These are phyloP conservation scores for Desmodesmus armatus DNA, from an alignment of 139 green algal genomes.

Conservation along the genomic window DNA sequence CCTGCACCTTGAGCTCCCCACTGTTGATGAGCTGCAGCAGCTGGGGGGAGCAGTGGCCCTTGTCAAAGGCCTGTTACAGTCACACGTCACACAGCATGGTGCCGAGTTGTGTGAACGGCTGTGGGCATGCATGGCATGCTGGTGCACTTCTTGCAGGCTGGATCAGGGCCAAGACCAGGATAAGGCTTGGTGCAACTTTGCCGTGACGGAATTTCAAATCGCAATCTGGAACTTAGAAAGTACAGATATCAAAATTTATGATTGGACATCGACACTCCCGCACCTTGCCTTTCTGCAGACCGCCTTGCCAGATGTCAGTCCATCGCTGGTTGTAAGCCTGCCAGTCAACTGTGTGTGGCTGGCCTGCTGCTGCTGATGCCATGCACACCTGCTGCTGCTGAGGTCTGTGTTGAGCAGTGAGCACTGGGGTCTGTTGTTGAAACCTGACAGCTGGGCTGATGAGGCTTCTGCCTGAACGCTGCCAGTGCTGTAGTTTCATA, in stretches of 20 bases:
- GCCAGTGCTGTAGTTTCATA: constrained; percentile 1
- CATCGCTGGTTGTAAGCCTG: not conserved
- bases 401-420: not conserved
- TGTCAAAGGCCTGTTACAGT: constrained; percentile 5
- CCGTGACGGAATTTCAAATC: not conserved
- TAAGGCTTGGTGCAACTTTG: not conserved
- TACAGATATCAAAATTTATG: too few relatives aligned
- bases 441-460: not conserved
- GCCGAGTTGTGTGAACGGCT: too few relatives aligned
- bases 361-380: not conserved
- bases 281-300: not conserved
- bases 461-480: not conserved
- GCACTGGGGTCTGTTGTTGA: not conserved
- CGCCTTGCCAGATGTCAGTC: not conserved
- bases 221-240: too few relatives aligned
- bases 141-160: too few relatives aligned
- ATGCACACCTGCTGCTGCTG: not conserved
- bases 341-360: not conserved
- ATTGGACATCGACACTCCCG: too few relatives aligned
- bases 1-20: constrained; percentile 1
- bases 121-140: too few relatives aligned
- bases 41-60: constrained; percentile 5
- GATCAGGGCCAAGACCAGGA: not conserved
- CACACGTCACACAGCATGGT: not conserved
- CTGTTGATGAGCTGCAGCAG: constrained; percentile 15